phyloP scores from a whole-genome alignment of 768 basidiomycete species.

The Psilocybe tampanensis region DNA sequence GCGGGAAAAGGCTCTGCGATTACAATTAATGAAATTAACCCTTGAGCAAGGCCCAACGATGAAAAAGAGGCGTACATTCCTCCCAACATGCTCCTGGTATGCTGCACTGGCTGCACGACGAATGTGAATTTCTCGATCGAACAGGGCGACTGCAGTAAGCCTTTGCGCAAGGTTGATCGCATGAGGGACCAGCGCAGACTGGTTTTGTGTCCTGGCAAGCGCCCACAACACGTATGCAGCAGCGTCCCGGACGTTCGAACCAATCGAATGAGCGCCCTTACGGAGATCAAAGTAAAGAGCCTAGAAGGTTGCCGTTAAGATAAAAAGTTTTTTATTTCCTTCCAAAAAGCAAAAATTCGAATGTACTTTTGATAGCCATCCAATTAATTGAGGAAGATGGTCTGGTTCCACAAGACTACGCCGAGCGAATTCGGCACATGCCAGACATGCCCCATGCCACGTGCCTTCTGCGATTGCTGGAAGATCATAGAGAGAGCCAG shows the following conservation, averaged over 20 bases:
- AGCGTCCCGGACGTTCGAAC: constrained; percentile 92
- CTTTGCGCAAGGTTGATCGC: constrained; percentile 65
- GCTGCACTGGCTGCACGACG: constrained; percentile 95
- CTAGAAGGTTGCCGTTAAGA: constrained; percentile 38
- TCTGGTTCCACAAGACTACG: constrained; percentile 67
- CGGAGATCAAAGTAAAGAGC: constrained; percentile 91
- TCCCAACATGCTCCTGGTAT: constrained; percentile 95
- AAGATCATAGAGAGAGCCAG: constrained; percentile 68
- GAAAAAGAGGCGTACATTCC: constrained; percentile 63
- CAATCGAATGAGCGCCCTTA: constrained; percentile 91
- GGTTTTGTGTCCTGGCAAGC: constrained; percentile 76
- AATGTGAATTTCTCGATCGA: constrained; percentile 94
- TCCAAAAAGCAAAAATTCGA: background rate
- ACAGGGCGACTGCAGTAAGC: constrained; percentile 80
- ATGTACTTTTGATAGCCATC: constrained; percentile 80
- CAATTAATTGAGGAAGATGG: constrained; percentile 63
- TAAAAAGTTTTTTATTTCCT: background rate
- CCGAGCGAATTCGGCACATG: constrained; percentile 90
- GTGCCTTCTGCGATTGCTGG: constrained; percentile 80
- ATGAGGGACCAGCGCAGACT: constrained; percentile 58
- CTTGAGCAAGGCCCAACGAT: constrained; percentile 1
- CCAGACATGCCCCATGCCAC: constrained; percentile 95
- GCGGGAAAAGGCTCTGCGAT: constrained; percentile 79
- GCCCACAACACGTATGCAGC: constrained; percentile 96
- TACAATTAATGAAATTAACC: constrained; percentile 12